Evolutionary conservation across 192 early-diverging fungal genomes (phyloP).

Genomic region (Chytriomyces confervae): DNA sequence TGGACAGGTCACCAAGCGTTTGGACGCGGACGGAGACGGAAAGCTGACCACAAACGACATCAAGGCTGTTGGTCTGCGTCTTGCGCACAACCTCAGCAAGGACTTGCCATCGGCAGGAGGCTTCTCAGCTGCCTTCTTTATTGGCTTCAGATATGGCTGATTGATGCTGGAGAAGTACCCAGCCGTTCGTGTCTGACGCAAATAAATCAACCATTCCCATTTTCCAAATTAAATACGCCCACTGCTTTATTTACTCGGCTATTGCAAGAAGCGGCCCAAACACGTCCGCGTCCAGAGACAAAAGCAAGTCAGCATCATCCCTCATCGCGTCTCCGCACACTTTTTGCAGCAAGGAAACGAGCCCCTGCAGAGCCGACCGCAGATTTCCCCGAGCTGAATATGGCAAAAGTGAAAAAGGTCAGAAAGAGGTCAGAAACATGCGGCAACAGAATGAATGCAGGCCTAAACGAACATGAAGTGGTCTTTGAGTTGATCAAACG

Average conservation of each 20-base stretch:
- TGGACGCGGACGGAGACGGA: slow-evolving; percentile 53
- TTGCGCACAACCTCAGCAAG: slow-evolving; percentile 42
- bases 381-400: too few relatives aligned
- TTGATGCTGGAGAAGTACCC: neutral
- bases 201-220: neutral
- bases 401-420: too few relatives aligned
- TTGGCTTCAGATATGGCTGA: slow-evolving; percentile 52
- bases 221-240: too few relatives aligned
- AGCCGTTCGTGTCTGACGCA: neutral
- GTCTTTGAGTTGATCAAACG: neutral
- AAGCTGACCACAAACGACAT: slow-evolving; percentile 51
- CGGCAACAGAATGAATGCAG: neutral
- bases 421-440: neutral
- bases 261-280: too few relatives aligned
- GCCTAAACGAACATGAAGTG: neutral
- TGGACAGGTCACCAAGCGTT: neutral
- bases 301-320: too few relatives aligned
- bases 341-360: too few relatives aligned
- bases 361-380: too few relatives aligned
- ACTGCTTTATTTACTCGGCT: too few relatives aligned
- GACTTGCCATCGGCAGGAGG: slow-evolving; percentile 49
- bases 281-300: too few relatives aligned
- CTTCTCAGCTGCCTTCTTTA: slow-evolving; percentile 46
- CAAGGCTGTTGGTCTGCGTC: slow-evolving; percentile 23
- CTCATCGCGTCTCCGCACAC: too few relatives aligned